Evolutionary conservation across 768 basidiomycete genomes (phyloP).

Genomic region (Tylopilus felleus): DNA sequence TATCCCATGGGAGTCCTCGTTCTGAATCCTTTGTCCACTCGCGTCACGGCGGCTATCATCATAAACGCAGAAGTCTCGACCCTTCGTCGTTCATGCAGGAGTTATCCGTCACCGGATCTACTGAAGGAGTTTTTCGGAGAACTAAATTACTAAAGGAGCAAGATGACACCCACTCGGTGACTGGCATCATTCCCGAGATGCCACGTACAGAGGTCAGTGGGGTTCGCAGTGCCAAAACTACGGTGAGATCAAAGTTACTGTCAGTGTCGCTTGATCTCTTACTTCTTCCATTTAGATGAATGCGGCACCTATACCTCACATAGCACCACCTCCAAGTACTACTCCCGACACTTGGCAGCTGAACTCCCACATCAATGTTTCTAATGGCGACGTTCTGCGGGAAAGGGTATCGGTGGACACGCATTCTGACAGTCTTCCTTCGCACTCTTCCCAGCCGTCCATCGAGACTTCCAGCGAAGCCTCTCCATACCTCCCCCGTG

Average conservation of each 20-base stretch:
- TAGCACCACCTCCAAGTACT: neutral
- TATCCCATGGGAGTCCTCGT: neutral
- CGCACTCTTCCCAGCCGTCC: neutral
- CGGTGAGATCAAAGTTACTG: constrained; percentile 4
- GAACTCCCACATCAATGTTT: neutral
- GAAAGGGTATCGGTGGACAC: neutral
- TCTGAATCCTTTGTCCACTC: neutral
- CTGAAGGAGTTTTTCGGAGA: constrained; percentile 22
- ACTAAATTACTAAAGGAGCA: constrained; percentile 29
- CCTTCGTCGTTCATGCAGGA: constrained; percentile 1
- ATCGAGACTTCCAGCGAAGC: neutral
- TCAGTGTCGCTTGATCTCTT: neutral
- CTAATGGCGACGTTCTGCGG: neutral
- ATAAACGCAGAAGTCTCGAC: constrained; percentile 19
- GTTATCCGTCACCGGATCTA: neutral
- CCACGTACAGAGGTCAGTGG: neutral
- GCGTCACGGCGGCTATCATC: constrained; percentile 2
- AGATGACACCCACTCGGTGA: neutral
- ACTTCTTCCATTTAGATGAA: constrained; percentile 1
- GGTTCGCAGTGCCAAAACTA: neutral
- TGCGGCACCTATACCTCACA: neutral
- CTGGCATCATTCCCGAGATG: neutral
- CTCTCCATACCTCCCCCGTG: neutral
- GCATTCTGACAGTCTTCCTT: neutral
- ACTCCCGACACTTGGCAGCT: neutral